These are phyloP conservation scores for Glaciozyma antarctica DNA, from an alignment of 768 basidiomycete genomes.

Conservation along the genomic window DNA sequence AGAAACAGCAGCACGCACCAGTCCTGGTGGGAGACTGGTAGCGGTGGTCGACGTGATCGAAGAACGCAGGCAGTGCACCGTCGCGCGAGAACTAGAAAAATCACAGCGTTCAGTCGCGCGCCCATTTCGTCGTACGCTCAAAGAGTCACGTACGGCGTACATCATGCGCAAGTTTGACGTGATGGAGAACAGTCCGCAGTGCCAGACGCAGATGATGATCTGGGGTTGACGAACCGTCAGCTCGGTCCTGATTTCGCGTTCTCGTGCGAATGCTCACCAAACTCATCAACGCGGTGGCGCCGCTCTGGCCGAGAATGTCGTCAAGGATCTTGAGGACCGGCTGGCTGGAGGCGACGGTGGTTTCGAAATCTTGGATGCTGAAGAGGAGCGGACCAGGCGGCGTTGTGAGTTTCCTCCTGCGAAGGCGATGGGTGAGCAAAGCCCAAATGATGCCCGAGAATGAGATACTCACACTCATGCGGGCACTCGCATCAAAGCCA, in stretches of 20 bases:
- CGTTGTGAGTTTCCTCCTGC: conserved; percentile 68
- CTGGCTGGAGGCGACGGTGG: conserved; percentile 52
- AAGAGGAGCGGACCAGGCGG: conserved; percentile 51
- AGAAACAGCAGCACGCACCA: conserved; percentile 41
- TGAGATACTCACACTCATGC: conserved; percentile 45
- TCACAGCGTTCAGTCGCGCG: not conserved
- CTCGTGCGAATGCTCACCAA: too few species aligned
- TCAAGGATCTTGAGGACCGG: conserved; percentile 61
- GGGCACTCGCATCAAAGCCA: conserved; percentile 63
- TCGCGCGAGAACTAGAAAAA: conserved; percentile 41
- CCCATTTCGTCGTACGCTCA: too few species aligned
- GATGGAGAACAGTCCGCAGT: conserved; percentile 44
- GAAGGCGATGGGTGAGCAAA: conserved; percentile 43
- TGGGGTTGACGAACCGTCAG: too few species aligned
- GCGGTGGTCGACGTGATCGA: not conserved
- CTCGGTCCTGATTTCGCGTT: too few species aligned
- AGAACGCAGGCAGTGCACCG: conserved; percentile 42
- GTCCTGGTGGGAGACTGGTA: conserved; percentile 50
- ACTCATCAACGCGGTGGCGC: too few species aligned
- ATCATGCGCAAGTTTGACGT: conserved; percentile 75
- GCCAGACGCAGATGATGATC: conserved; percentile 24
- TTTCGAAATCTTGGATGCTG: conserved; percentile 61
- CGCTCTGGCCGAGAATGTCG: too few species aligned
- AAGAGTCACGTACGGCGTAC: conserved; percentile 63
- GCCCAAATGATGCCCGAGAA: not conserved